Base-by-base conservation (phyloP, 768 basidiomycete genomes). In the Macrocybe gigantea region DNA sequence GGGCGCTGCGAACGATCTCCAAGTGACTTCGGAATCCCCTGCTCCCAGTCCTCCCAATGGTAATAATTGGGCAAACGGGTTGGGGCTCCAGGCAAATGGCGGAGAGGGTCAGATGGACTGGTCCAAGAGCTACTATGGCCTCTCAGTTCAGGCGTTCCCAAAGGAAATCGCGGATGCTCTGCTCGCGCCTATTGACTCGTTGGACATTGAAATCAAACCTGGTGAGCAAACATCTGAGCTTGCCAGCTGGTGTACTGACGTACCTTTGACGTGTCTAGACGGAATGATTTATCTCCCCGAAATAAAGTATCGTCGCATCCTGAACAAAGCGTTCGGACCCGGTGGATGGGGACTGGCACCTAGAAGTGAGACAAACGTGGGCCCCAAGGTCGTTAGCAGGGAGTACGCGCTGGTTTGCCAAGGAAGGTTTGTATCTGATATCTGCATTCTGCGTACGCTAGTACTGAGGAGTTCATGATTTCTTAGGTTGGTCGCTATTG, bases 341-440 rank as follows among this genome's bases (percentile, higher is more conserved):
- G 95, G 95, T 6, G 93, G 85, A 5, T 97, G 95, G 95, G 95
- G 95, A 8, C 78, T 97, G 39, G 95, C 94, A 9, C 95, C 95
- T 1, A 78, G 95, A 10, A 84, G 88, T 39, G 91, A 95, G 66
- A 93, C 91, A 5, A 88, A 93, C 55, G 89, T 97, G 7, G 81
- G 87, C 0, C 85, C 88, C 2, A 88, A 80, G 62, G 74, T 94
- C 44, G 93, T 97, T 36, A 92, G 88, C 57, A 71, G 95, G 44
- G 95, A 97, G 63, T 98, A 95, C 69, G 95, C 90, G 0, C 77
- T 98, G 33, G 88, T 98, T 13, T 96, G 93, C 59, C 77, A 92
- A 33, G 95, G 95, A 44, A 69, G 94, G 92, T 92, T 29, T 38
- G 85, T 67, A 7, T 12, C 37, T 15, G 22, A 35, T 45, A 41